phyloP scores from a whole-genome alignment of 805 yeast genomes.

The Candida germanica region DNA sequence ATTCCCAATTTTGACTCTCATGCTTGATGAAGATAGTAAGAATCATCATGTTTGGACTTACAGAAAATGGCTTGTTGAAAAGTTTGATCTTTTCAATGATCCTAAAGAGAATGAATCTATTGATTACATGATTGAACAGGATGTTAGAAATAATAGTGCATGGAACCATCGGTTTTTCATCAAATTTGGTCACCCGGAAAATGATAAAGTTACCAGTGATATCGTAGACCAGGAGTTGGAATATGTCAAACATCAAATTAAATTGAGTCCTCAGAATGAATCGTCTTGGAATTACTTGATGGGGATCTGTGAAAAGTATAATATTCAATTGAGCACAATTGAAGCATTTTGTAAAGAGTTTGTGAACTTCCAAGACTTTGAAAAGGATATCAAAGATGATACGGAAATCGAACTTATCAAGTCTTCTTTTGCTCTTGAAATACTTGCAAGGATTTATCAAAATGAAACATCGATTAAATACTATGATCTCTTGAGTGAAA shows the following conservation, averaged over 20 bases:
- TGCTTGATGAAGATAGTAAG: conserved; percentile 78
- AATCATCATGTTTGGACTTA: conserved; percentile 98
- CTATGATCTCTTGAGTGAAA: conserved; percentile 48
- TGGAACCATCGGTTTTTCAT: conserved; percentile 85
- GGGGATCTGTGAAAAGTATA: conserved; percentile 46
- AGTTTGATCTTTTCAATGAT: conserved; percentile 45
- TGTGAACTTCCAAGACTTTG: conserved; percentile 25
- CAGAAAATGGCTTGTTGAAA: conserved; percentile 73
- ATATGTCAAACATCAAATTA: conserved; percentile 49
- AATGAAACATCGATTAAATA: conserved; percentile 38
- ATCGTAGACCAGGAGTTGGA: conserved; percentile 46
- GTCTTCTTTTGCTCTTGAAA: conserved; percentile 64
- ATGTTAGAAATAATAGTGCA: conserved; percentile 85
- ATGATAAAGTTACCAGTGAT: conserved; percentile 9
- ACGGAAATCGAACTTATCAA: conserved; percentile 22
- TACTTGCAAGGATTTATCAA: conserved; percentile 50
- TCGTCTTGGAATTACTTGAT: conserved; percentile 81
- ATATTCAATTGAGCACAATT: conserved; percentile 32
- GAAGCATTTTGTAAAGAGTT: conserved; percentile 45
- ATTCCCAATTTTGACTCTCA: conserved; percentile 57
- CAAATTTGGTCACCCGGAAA: conserved; percentile 18
- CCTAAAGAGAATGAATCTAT: conserved; percentile 52
- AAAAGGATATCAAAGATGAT: conserved; percentile 10
- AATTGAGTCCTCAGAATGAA: conserved; percentile 71
- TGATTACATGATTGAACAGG: conserved; percentile 47